Conservation (phyloP, 805 yeast species). For the Wickerhamomyces strasburgensis region DNA sequence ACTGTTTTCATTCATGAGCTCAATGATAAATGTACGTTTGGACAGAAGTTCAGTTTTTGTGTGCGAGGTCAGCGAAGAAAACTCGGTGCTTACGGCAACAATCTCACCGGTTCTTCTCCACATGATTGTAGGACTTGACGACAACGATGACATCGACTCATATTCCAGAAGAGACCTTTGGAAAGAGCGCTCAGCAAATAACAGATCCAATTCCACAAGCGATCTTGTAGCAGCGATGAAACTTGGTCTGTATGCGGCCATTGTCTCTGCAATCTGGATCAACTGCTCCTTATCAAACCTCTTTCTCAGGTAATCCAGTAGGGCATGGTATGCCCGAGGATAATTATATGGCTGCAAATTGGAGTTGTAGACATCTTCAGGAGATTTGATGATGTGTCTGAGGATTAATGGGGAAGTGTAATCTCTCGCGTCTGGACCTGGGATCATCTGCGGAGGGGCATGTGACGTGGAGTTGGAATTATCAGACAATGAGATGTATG, state of each 20-base stretch:
- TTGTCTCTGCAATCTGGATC: constrained; percentile 47
- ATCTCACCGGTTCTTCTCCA: constrained; percentile 88
- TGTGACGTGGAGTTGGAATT: constrained; percentile 16
- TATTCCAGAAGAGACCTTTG: constrained; percentile 55
- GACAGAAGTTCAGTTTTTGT: constrained; percentile 51
- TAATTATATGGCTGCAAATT: constrained; percentile 83
- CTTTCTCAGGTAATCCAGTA: constrained; percentile 67
- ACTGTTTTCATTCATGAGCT: constrained; percentile 75
- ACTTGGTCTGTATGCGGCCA: constrained; percentile 60
- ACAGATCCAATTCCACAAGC: constrained; percentile 64
- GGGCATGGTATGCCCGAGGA: constrained; percentile 86
- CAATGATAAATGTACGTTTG: constrained; percentile 65
- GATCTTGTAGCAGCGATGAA: constrained; percentile 74
- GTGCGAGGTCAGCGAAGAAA: constrained; percentile 65
- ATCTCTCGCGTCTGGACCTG: constrained; percentile 24
- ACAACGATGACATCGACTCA: constrained; percentile 42
- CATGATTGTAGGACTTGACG: constrained; percentile 74
- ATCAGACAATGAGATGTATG: constrained; percentile 25
- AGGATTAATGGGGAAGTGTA: constrained; percentile 55
- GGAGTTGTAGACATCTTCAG: constrained; percentile 76
- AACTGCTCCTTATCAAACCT: constrained; percentile 69
- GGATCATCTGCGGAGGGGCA: constrained; percentile 11
- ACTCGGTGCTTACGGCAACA: constrained; percentile 71
- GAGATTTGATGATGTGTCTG: constrained; percentile 56
- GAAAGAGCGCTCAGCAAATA: constrained; percentile 54